Conservation (phyloP, 1,284 basidiomycete species). For the Tilletia indica region DNA sequence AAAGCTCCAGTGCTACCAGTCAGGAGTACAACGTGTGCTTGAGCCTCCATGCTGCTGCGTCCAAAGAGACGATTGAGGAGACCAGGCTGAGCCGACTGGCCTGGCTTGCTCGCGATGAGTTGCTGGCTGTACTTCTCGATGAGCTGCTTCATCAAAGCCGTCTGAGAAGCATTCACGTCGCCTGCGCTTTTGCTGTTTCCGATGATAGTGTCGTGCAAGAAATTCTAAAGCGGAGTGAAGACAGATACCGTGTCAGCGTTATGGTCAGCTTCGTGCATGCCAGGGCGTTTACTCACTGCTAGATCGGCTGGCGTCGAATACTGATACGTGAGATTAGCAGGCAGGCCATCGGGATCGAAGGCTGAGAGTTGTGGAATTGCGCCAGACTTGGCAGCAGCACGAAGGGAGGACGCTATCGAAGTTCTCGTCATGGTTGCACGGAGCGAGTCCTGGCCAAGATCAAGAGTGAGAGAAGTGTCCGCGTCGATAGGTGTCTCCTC, state of each 20-base stretch:
- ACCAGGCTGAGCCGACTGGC: background rate
- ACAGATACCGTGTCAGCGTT: background rate
- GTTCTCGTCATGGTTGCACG: background rate
- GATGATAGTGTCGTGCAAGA: background rate
- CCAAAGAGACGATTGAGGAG: background rate
- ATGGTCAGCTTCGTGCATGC: background rate
- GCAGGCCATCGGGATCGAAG: background rate
- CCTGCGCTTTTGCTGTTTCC: background rate
- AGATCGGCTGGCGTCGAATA: constrained; percentile 9
- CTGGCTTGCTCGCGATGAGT: background rate
- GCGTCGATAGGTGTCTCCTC: background rate
- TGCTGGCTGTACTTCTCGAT: constrained; percentile 11
- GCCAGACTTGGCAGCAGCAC: background rate
- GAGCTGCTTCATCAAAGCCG: background rate
- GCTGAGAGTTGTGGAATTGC: background rate
- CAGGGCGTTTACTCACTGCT: background rate
- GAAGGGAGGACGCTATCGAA: background rate
- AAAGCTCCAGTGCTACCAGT: constrained; percentile 13
- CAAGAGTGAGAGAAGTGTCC: constrained; percentile 3
- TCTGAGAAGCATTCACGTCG: background rate
- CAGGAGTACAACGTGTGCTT: background rate
- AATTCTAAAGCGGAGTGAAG: background rate
- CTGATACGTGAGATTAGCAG: background rate
- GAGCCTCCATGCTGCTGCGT: background rate
- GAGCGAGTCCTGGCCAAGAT: constrained; percentile 10